phyloP scores from a whole-genome alignment of 2,329 filamentous ascomycete genomes.

The Teratosphaeria pseudoeucalypti region DNA sequence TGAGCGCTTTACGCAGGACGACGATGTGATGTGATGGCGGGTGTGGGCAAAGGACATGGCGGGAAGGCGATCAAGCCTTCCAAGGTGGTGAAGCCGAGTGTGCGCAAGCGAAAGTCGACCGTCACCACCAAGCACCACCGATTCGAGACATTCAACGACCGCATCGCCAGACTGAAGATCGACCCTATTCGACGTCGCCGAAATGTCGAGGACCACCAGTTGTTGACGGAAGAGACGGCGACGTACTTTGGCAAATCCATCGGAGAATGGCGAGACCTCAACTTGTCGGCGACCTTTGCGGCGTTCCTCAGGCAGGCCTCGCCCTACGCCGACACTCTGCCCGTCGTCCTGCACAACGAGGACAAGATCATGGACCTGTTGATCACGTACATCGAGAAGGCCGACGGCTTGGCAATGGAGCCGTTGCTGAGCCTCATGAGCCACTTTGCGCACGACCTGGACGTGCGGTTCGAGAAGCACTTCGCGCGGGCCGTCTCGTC shows the following conservation, averaged over 20 bases:
- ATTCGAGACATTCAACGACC: slow-evolving; percentile 84
- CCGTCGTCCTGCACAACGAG: slow-evolving; percentile 86
- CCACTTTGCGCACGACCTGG: slow-evolving; percentile 90
- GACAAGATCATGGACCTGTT: slow-evolving; percentile 72
- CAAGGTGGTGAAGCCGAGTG: slow-evolving; percentile 46
- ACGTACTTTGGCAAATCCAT: slow-evolving; percentile 79
- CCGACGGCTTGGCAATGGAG: slow-evolving; percentile 72
- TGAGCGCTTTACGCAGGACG: background rate
- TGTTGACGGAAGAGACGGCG: slow-evolving; percentile 68
- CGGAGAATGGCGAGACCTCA: slow-evolving; percentile 84
- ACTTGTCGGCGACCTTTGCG: slow-evolving; percentile 72
- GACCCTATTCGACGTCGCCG: slow-evolving; percentile 86
- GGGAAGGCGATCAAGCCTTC: slow-evolving; percentile 23
- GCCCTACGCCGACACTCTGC: slow-evolving; percentile 76
- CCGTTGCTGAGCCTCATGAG: slow-evolving; percentile 79
- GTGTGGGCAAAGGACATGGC: slow-evolving; percentile 10
- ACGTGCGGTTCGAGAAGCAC: slow-evolving; percentile 76
- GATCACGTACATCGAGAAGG: slow-evolving; percentile 62
- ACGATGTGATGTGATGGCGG: slow-evolving; percentile 36
- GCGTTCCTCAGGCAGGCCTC: slow-evolving; percentile 64
- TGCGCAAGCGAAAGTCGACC: slow-evolving; percentile 52
- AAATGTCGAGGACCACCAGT: slow-evolving; percentile 47
- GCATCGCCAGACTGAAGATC: slow-evolving; percentile 84
- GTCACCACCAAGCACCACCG: slow-evolving; percentile 71
- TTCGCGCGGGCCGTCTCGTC: slow-evolving; percentile 66